phyloP scores from a whole-genome alignment of 2,329 filamentous ascomycete species.

The Calonectria pseudoturangicola region DNA sequence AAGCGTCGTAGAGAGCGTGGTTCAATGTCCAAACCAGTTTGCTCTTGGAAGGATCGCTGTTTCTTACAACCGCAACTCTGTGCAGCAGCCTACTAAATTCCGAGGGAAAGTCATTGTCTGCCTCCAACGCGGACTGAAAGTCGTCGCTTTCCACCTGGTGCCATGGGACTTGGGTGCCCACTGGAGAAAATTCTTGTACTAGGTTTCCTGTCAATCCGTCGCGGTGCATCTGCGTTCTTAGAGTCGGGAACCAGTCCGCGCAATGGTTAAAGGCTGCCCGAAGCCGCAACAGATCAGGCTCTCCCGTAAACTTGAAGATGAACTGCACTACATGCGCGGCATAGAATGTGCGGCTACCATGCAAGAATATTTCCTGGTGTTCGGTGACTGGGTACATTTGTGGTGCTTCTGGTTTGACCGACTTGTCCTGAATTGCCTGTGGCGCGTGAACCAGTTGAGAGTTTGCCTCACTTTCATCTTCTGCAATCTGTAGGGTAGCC shows the following conservation, averaged over 20 bases:
- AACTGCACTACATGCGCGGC: constrained; percentile 1
- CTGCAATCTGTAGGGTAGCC: neutral
- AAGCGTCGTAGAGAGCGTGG: neutral
- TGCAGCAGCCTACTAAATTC: neutral
- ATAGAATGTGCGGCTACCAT: neutral
- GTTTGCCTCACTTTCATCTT: neutral
- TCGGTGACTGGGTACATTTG: neutral
- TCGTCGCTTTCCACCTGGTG: neutral
- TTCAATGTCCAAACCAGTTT: constrained; percentile 1
- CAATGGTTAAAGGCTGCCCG: neutral
- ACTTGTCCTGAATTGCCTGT: neutral
- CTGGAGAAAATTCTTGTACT: neutral
- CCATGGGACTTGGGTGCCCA: neutral
- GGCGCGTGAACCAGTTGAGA: constrained; percentile 1
- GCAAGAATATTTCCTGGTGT: neutral
- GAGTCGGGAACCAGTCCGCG: constrained; percentile 2
- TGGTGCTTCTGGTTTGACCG: neutral
- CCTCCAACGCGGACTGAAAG: neutral
- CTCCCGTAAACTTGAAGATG: neutral
- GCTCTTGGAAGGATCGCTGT: constrained; percentile 2
- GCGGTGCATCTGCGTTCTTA: neutral
- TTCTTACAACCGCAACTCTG: neutral
- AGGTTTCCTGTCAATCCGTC: neutral
- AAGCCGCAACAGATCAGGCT: neutral
- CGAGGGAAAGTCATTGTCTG: neutral